Evolutionary conservation across 2,329 filamentous ascomycete genomes (phyloP), one percentile per base, ranked within the genome.

Genomic region (Arthrobotrys conoides): DNA sequence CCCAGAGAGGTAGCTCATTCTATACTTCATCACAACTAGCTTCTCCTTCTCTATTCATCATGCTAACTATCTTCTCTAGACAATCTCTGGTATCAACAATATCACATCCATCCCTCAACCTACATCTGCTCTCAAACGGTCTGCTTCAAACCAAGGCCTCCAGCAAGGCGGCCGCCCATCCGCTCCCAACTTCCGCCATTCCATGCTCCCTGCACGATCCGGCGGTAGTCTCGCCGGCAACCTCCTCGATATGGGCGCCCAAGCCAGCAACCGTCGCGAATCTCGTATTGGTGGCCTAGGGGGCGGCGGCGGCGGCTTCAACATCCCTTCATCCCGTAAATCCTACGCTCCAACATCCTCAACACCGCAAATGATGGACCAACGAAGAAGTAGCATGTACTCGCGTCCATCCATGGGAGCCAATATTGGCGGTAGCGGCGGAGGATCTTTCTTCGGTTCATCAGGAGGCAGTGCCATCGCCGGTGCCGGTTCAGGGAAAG

Each of bases 91-190:
- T 81, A 90, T n/a, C n/a, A n/a, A n/a, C n/a, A n/a, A n/a, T n/a
- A n/a, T 97, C 83, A 95, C 84, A 92, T 92, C 20, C 22, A 93
- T 99, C 80, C 96, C 96, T 20, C 93, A 97, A 86, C 95, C 96
- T 8, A 89, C 92, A 30, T 98, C 95, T 48, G 93, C 94, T 48
- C 91, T 99, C 88, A 99, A 99, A 87, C 93, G 96, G 84, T 92
- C 93, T 33, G 96, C 91, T 83, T 94, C 93, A 12, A 90, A 90
- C 82, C 90, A 90, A 80, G 90, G 90, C 83, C 87, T 90, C 82
- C 20, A 30, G 14, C 88, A 89, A 76, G 88, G 88, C 83, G 87
- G 87, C 73, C 89, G 89, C 55, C 91, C 89, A 83, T 80, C 80
- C 8, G 79, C 66, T 44, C 75, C 76, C 4, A 73, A 75, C 63